A percentile compares a stretch with the other conserved stretches of the same genome.
Conservation (phyloP, 148 eudicot genomes). For the Camellia granthamiana region DNA sequence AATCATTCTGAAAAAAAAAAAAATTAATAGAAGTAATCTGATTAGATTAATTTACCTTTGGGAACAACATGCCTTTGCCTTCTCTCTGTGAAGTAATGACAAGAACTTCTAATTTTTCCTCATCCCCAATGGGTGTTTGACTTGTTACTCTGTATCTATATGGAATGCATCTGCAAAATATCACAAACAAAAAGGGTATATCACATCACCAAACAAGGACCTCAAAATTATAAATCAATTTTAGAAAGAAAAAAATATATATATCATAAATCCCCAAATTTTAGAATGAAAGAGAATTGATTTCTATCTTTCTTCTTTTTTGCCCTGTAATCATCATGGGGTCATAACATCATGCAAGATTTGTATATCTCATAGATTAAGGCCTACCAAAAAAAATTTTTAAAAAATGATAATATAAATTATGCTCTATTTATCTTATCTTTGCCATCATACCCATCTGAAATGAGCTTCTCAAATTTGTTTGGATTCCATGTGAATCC, state of each 20-base stretch:
- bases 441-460: too few species aligned
- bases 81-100: slow-evolving; percentile 53
- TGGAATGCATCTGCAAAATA: slow-evolving; percentile 52
- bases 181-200: not conserved
- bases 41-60: slow-evolving; percentile 37
- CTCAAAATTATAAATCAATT: not conserved
- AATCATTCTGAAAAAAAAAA: not conserved
- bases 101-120: slow-evolving; percentile 44
- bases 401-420: too few species aligned
- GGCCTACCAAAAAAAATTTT: too few species aligned
- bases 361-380: too few species aligned
- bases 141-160: slow-evolving; percentile 33
- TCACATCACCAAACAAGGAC: not conserved
- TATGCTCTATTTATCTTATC: too few species aligned
- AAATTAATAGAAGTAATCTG: too few species aligned
- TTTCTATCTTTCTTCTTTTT: too few species aligned
- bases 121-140: slow-evolving; percentile 11
- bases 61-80: slow-evolving; percentile 58
- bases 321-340: too few species aligned
- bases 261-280: not conserved
- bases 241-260: not conserved
- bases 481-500: too few species aligned
- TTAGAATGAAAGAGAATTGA: not conserved
- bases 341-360: too few species aligned
- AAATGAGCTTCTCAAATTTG: too few species aligned